These are phyloP conservation scores for Chaetomiaceae sp. DNA, from an alignment of 2,329 filamentous ascomycete species.

Conservation along the genomic window DNA sequence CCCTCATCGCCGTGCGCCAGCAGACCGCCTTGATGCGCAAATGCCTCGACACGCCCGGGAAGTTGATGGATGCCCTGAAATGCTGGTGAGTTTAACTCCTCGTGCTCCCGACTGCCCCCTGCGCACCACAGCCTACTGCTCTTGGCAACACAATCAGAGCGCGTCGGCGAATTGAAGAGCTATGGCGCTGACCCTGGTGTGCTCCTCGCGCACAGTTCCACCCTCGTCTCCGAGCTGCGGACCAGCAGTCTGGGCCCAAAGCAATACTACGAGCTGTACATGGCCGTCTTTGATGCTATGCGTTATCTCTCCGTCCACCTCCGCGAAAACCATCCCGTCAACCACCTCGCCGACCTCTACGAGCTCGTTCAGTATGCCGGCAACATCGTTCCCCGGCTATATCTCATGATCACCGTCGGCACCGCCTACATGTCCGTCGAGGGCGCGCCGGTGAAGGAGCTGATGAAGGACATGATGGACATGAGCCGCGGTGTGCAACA, in stretches of 20 bases:
- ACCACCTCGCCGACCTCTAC: constrained; percentile 96
- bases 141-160: too few species aligned
- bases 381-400: constrained; percentile 92
- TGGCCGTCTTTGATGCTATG: constrained; percentile 96
- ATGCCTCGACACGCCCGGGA: constrained; percentile 92
- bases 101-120: too few species aligned
- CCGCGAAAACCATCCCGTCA: constrained; percentile 93
- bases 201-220: constrained; percentile 59
- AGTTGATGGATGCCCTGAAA: constrained; percentile 99
- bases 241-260: constrained; percentile 97
- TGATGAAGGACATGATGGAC: constrained; percentile 99
- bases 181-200: constrained; percentile 2
- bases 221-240: constrained; percentile 93
- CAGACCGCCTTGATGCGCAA: constrained; percentile 97
- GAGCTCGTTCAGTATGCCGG: constrained; percentile 97
- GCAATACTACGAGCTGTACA: constrained; percentile 99
- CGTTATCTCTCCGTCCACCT: constrained; percentile 95
- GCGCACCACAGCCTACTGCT: too few species aligned
- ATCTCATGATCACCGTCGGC: constrained; percentile 98
- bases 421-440: constrained; percentile 99
- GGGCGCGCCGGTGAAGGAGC: constrained; percentile 97
- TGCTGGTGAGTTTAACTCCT: constrained; percentile 73
- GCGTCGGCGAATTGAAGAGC: too few species aligned
- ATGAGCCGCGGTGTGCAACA: constrained; percentile 98
- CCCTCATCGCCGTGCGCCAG: constrained; percentile 89